A percentile compares a stretch with the other conserved stretches of the same genome.
Evolutionary conservation across 805 yeast genomes (phyloP).

Genomic region (Yamadazyma sp.): DNA sequence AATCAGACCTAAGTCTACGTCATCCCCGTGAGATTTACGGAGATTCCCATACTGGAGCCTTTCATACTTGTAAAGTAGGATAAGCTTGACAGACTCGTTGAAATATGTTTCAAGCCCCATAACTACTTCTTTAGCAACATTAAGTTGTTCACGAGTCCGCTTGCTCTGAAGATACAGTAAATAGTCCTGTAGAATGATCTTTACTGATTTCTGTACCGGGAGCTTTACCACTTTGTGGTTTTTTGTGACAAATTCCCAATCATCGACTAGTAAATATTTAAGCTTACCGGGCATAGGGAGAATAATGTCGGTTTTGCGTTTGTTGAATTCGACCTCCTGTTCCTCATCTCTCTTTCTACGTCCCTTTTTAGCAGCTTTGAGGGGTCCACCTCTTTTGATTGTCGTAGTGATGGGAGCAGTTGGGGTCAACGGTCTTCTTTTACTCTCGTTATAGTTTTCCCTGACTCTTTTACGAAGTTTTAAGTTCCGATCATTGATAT

Average conservation of each 20-base stretch:
- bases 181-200: slow-evolving; percentile 56
- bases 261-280: slow-evolving; percentile 76
- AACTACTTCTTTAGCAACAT: slow-evolving; percentile 62
- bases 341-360: slow-evolving; percentile 9
- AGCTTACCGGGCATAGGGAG: slow-evolving; percentile 63
- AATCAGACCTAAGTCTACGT: slow-evolving; percentile 32
- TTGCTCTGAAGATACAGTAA: slow-evolving; percentile 10
- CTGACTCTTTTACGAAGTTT: slow-evolving; percentile 53
- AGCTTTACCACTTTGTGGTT: slow-evolving; percentile 67
- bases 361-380: slow-evolving; percentile 6
- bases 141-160: slow-evolving; percentile 16
- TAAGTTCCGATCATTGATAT: slow-evolving; percentile 66
- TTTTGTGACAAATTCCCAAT: slow-evolving; percentile 90
- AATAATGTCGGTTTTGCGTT: slow-evolving; percentile 47
- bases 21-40: slow-evolving; percentile 25
- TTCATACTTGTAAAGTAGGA: slow-evolving; percentile 73
- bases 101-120: slow-evolving; percentile 72
- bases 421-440: slow-evolving; percentile 1
- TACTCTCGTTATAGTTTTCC: slow-evolving; percentile 17
- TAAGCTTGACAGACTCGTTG: slow-evolving; percentile 66
- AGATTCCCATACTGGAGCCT: slow-evolving; percentile 67
- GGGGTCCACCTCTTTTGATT: slow-evolving; percentile 3
- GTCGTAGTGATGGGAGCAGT: neutral
- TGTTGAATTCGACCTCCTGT: slow-evolving; percentile 13
- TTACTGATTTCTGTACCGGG: slow-evolving; percentile 59